These are phyloP conservation scores for Butyriboletus loyo DNA, from an alignment of 768 basidiomycete species.

Conservation along the genomic window DNA sequence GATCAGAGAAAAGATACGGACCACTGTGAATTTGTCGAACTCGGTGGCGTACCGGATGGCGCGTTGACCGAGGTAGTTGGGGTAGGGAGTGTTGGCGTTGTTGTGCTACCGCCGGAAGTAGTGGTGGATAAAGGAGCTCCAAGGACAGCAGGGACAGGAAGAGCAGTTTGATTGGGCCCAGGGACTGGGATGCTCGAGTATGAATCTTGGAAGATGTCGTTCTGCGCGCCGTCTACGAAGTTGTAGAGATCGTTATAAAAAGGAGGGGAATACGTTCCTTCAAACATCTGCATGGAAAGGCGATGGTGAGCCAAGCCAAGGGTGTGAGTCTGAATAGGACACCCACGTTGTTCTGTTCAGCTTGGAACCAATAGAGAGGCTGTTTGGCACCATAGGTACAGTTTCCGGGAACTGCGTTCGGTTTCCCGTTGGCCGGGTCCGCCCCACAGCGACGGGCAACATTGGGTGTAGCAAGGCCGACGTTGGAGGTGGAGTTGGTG, in stretches of 20 bases:
- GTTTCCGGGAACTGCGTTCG: constrained; percentile 48
- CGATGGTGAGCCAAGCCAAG: neutral
- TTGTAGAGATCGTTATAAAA: constrained; percentile 70
- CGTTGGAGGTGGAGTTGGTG: constrained; percentile 48
- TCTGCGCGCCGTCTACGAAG: constrained; percentile 68
- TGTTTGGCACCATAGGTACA: constrained; percentile 73
- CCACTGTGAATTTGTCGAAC: constrained; percentile 11
- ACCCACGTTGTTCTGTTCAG: constrained; percentile 58
- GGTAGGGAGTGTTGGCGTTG: neutral
- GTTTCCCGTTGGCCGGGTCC: constrained; percentile 47
- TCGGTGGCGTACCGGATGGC: neutral
- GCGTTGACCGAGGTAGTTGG: neutral
- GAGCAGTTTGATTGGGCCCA: constrained; percentile 33
- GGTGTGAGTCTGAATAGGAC: neutral
- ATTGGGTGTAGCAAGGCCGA: constrained; percentile 51
- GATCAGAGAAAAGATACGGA: constrained; percentile 2
- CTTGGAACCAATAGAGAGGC: constrained; percentile 69
- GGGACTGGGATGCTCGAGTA: constrained; percentile 46
- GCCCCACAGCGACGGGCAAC: constrained; percentile 65
- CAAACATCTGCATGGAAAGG: constrained; percentile 52
- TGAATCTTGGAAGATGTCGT: constrained; percentile 67
- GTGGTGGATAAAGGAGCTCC: neutral
- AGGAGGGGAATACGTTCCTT: constrained; percentile 57
- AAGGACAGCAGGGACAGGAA: constrained; percentile 16
- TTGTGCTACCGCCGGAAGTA: neutral